Evolutionary conservation across 768 basidiomycete genomes (phyloP).

Genomic region (Mycena rebaudengoi): DNA sequence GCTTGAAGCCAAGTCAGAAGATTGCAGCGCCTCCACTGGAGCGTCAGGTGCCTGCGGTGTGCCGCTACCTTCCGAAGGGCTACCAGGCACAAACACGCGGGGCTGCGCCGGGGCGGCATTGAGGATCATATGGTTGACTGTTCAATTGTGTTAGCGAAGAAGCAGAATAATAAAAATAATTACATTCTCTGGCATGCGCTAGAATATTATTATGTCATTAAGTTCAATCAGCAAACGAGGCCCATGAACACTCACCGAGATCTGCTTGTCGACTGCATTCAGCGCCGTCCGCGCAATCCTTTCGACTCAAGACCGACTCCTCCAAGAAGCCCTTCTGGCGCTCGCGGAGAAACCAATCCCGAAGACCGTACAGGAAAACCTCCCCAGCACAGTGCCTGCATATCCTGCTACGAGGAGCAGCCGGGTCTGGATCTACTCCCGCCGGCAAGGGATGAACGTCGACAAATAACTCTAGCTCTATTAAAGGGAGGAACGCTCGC

Average conservation of each 20-base stretch:
- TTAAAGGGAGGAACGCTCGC: constrained; percentile 66
- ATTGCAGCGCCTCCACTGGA: neutral
- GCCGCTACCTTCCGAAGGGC: constrained; percentile 62
- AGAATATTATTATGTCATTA: no score
- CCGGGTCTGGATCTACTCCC: constrained; percentile 63
- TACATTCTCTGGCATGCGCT: constrained; percentile 85
- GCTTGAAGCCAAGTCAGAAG: neutral
- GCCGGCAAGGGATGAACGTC: constrained; percentile 70
- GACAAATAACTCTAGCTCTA: constrained; percentile 75
- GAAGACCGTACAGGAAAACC: constrained; percentile 77
- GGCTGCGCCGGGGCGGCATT: neutral
- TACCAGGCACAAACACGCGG: constrained; percentile 10
- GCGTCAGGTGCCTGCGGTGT: constrained; percentile 49
- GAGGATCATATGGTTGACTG: constrained; percentile 51
- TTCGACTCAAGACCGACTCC: constrained; percentile 60
- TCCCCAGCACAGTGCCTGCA: constrained; percentile 82
- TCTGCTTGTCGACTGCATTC: constrained; percentile 71
- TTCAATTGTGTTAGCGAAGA: neutral
- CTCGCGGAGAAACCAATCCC: constrained; percentile 86
- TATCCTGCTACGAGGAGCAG: constrained; percentile 65
- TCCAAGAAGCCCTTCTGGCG: constrained; percentile 74
- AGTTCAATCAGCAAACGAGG: no score
- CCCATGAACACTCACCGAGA: constrained; percentile 55
- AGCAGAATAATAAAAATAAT: constrained; percentile 11
- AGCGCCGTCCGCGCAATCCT: constrained; percentile 74